Evolutionary conservation across 2,329 filamentous ascomycete genomes (phyloP).

Genomic region (Ophiocordyceps camponoti-leonardi): DNA sequence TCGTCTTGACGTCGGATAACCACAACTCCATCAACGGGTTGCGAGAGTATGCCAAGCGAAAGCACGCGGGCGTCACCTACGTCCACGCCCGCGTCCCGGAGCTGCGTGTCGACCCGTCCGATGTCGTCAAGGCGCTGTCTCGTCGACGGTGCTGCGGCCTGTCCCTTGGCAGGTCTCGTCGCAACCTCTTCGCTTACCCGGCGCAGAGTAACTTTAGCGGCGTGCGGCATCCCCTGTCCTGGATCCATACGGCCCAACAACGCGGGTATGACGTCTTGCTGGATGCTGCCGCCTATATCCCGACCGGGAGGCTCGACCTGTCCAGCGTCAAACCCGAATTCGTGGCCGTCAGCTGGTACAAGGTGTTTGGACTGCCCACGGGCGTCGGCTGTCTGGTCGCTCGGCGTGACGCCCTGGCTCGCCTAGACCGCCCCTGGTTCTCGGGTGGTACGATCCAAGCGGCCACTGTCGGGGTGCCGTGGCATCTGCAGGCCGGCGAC

Average conservation of each 20-base stretch:
- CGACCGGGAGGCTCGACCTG: conserved; percentile 17
- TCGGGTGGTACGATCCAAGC: conserved; percentile 19
- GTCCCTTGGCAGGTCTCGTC: conserved; percentile 2
- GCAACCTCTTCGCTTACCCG: conserved; percentile 24
- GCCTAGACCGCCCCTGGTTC: conserved; percentile 20
- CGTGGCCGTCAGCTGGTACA: conserved; percentile 22
- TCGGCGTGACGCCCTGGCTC: conserved; percentile 11
- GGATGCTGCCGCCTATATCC: conserved; percentile 21
- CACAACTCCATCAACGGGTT: conserved; percentile 24
- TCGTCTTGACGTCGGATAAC: conserved; percentile 22
- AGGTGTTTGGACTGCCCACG: conserved; percentile 23
- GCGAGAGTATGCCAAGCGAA: conserved; percentile 15
- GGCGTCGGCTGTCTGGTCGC: conserved; percentile 22
- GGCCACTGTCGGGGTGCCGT: conserved; percentile 12
- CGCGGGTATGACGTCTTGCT: conserved; percentile 22
- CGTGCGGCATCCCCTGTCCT: conserved; percentile 21
- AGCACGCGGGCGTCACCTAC: conserved; percentile 11
- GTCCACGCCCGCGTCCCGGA: conserved; percentile 11
- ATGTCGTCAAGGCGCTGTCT: conserved; percentile 10
- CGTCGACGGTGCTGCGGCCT: not conserved
- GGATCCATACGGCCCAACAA: conserved; percentile 16
- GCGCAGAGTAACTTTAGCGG: conserved; percentile 28
- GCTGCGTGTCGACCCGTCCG: conserved; percentile 11
- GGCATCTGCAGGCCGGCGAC: conserved; percentile 12
- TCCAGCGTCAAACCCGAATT: conserved; percentile 18